Base-by-base conservation (phyloP, 2,329 filamentous ascomycete species). In the Gyromitra esculenta region DNA sequence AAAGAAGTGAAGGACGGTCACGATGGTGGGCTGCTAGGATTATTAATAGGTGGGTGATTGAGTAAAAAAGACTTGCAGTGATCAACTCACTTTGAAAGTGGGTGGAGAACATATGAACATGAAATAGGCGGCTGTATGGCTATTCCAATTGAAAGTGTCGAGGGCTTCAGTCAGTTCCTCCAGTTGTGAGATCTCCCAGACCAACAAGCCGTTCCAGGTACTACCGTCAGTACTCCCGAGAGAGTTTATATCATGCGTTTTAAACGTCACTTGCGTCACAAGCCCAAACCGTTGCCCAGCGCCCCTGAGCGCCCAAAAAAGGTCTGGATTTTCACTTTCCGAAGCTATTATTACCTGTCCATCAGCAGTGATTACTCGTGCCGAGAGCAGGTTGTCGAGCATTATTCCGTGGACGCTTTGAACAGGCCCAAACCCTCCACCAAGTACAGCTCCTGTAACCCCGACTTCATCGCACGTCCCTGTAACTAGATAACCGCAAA, bases 381-480 rank as follows among this genome's bases (percentile, higher is more conserved):
- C 83, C 1, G 82, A 82, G 13, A 84, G 79, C 1, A 82, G 80
- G 21, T 82, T 81, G 60, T 84, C 83, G 41, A 82, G 81, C 41
- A 81, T 82, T 80, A 84, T 82, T 0, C 83, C 84, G 39, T 84
- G 83, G 9, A 82, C 81, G 13, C 80, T 79, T 3, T 82, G 80
- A 35, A 86, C 73, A 0, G 84, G 83, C 1, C 84, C 84, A 71
- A 86, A 84, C 6, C 85, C 85, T 63, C 84, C 85, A 50, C 84
- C 84, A 18, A 75, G 72, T 5, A 80, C 82, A 0, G 82, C 82
- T 8, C 82, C 83, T 25, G 82, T 78, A 68, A 84, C 81, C 0
- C 82, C 82, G 4, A 83, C 81, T 2, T 81, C 80, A 43, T 82
- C 82, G 11, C 80, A 82, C 54, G 81, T 82, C 18, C 81, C 82